Evolutionary conservation across 148 eudicot species (phyloP), one percentile per base, ranked within the genome.

Genomic region (Chenopodium formosanum): DNA sequence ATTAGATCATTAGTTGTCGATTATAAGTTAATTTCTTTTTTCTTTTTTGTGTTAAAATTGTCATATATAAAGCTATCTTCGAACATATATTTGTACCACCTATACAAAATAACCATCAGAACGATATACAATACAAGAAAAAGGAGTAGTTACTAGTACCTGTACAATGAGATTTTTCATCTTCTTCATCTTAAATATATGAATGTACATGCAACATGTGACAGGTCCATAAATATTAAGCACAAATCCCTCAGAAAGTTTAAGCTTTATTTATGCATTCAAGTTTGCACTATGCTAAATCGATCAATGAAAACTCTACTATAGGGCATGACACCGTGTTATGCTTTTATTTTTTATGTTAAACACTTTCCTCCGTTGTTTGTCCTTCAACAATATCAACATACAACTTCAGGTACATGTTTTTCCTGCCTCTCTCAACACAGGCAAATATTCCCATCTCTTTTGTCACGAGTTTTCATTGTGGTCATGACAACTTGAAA

Each of bases 61-160:
- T 67, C 32, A 64, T 47, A 76, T 80, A 78, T 73, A 58, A 44
- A 32, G n/a, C 80, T 40, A 52, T 71, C 46, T 50, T 56, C 27
- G 31, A 48, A 64, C 53, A 64, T 77, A 62, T 52, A 81, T 70
- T 8, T 67, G 44, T 29, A 40, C 7, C 32, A 85, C 44, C 22
- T 11, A 77, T 74, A 62, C 76, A 78, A 81, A 66, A 77, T 64
- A 72, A 83, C 73, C 70, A 52, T 27, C 70, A 79, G 50, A 25
- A 31, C 19, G 6, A 75, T 66, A 50, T 69, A 75, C 60, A 52
- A 68, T 82, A 60, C 14, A 68, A 68, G 44, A 52, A 53, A n/a
- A 47, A n/a, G 23, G 32, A 73, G 76, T 47, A 73, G 60, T 9
- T 23, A 58, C 23, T 23, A 23, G 10, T 17, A 71, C 52, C 13